A percentile compares a stretch with the other conserved stretches of the same genome.
These are phyloP conservation scores for Garcia nutans DNA, from an alignment of 345 rosid genomes.

Conservation along the genomic window DNA sequence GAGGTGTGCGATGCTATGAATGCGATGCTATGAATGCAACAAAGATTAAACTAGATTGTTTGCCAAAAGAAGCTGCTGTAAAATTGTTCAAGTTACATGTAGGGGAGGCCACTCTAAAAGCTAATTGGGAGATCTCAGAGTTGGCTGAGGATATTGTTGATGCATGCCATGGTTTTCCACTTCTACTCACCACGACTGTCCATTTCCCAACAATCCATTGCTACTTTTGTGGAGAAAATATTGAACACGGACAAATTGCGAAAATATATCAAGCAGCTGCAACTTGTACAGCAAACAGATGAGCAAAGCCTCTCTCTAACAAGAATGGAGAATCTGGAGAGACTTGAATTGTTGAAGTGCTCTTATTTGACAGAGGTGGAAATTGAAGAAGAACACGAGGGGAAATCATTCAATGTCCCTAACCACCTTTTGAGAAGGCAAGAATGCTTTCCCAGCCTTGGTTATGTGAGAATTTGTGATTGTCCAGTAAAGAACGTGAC, in stretches of 20 bases:
- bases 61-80: not conserved
- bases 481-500: not conserved
- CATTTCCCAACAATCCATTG: no score
- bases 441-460: not conserved
- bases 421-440: not conserved
- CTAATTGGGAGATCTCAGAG: not conserved
- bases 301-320: not conserved
- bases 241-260: not conserved
- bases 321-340: not conserved
- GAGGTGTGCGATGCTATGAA: no score
- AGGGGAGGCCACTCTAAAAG: not conserved
- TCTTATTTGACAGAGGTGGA: not conserved
- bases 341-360: not conserved
- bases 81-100: conserved; percentile 11
- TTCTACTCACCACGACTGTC: conserved; percentile 8
- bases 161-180: not conserved
- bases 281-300: not conserved
- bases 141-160: not conserved
- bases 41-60: not conserved
- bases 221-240: not conserved
- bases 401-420: not conserved
- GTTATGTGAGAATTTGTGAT: not conserved
- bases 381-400: not conserved
- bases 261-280: not conserved
- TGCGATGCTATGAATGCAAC: conserved; percentile 7